Base-by-base conservation (phyloP, 2,329 filamentous ascomycete genomes). In the Diaporthe longicolla region DNA sequence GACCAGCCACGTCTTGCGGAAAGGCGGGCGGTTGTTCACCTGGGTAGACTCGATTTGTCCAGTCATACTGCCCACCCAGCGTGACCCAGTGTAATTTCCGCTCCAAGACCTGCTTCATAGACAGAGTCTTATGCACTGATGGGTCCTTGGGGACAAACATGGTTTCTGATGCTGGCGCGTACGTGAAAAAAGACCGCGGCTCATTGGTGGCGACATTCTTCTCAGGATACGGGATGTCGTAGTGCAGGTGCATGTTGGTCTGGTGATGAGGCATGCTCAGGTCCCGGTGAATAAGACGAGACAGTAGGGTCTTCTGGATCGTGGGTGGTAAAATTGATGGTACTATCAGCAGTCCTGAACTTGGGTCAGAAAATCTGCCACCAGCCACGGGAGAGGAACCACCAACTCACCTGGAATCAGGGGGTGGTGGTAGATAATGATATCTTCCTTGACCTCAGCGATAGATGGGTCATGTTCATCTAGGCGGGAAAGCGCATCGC, bases 61-160 rank as follows among this genome's bases (percentile, higher is more conserved):
- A 98, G 84, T 98, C 94, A 82, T 98, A 98, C 82, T 98, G 97
- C 0, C 95, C 96, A 66, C 97, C 97, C 3, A 99, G 89, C 0
- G 96, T 98, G 55, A 97, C 90, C 97, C 97, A 99, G 78, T 96
- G 94, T 32, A 98, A 89, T 76, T 94, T 95, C 76, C 92, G 93
- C 73, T 92, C 90, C 57, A 98, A 87, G 40, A 96, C 90, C 79
- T 92, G 92, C 65, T 89, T 86, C 70, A 93, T 86, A 2, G 90
- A 88, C 13, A 98, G 85, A 3, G 94, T 88, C 75, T 92, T 94
- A 83, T 98, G 95, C n/a, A 95, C 83, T 0, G 82, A 77, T 0
- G 93, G 87, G 78, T 97, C 91, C 71, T 93, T 93, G 9, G 96
- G 94, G 35, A 76, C 81, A 78, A 93, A 91, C 52, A 85, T 86